Evolutionary conservation across 164 flowering plant species (phyloP), one percentile per base, ranked within the genome.

Genomic region (Kingdonia uniflora): DNA sequence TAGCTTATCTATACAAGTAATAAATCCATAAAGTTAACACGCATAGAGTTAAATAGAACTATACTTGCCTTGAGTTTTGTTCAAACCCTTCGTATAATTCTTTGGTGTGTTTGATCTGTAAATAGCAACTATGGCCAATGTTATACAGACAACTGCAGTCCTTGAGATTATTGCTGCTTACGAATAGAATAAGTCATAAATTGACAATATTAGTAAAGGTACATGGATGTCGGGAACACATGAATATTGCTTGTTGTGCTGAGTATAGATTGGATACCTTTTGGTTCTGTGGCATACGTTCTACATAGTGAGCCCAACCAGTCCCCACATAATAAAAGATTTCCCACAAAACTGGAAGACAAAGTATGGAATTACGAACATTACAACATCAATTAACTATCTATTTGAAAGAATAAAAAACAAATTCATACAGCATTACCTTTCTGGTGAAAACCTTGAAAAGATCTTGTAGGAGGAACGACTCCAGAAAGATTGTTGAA

Each of bases 401-500:
- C 17, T 0, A 5, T 33, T 0, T 24, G 13, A 42, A 15, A n/a
- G 14, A 12, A 39, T n/a, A n/a, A 39, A 22, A 1, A 15, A 19
- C 15, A 33, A n/a, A 14, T 12, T 19, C 23, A 14, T 25, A 14
- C 19, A 21, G 6, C 3, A 10, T 19, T 68, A 91, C 96, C 97
- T 83, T 56, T 80, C 81, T 2, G 84, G 70, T 19, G 87, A 64
- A 74, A 91, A 91, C 40, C 76, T 66, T 5, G 90, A 68, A 53
- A 87, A 85, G 42, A 79, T 84, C 55, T 64, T 21, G 64, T 49
- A 0, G 66, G 70, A 55, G 96, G 92, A 22, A 84, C 25, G 15
- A 61, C 46, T 2, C 97, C 97, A 13, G 95, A 77, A 17, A 91
- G 62, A 56, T 87, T 91, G 78, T 91, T 91, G 73, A 71, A 78